A percentile compares a stretch with the other conserved stretches of the same genome.
These are phyloP conservation scores for Diplodia intermedia DNA, from an alignment of 2,329 filamentous ascomycete genomes.

Conservation along the genomic window DNA sequence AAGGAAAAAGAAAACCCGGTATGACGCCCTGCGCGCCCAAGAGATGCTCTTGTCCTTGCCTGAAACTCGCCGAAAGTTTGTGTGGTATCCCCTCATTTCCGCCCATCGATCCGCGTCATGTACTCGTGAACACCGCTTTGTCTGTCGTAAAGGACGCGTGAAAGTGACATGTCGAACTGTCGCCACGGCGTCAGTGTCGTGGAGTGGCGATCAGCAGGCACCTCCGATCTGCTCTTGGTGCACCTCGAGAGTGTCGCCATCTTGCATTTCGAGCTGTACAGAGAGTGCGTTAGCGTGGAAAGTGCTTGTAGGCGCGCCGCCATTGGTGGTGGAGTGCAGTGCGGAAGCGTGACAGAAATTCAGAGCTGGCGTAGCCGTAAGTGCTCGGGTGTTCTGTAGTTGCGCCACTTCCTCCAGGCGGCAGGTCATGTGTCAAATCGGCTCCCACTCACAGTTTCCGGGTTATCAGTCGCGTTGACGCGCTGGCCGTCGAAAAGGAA, in stretches of 20 bases:
- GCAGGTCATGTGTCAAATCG: constrained; percentile 1
- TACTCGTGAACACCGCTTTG: constrained; percentile 27
- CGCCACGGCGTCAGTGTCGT: constrained; percentile 8
- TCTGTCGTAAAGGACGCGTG: constrained; percentile 15
- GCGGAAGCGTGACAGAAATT: not conserved
- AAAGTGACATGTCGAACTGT: not conserved
- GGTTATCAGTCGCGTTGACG: constrained; percentile 87
- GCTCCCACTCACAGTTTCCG: constrained; percentile 76
- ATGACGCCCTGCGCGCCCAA: constrained; percentile 30
- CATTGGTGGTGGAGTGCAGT: not conserved
- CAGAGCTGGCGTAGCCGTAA: not conserved
- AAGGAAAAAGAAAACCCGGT: constrained; percentile 22
- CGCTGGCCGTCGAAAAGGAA: constrained; percentile 97
- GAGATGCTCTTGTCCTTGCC: constrained; percentile 28
- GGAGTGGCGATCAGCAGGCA: constrained; percentile 42
- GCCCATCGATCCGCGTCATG: constrained; percentile 26
- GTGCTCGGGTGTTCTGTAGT: not conserved
- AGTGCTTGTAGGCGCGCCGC: not conserved
- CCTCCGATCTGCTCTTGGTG: constrained; percentile 98
- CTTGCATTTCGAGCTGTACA: constrained; percentile 88
- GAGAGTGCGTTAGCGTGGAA: not conserved
- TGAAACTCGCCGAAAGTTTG: constrained; percentile 22
- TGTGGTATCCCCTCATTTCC: constrained; percentile 26
- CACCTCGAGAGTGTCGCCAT: constrained; percentile 95
- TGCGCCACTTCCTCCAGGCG: not conserved